These are phyloP conservation scores for Grifola frondosa DNA, from an alignment of 1,284 basidiomycete species.

Conservation along the genomic window DNA sequence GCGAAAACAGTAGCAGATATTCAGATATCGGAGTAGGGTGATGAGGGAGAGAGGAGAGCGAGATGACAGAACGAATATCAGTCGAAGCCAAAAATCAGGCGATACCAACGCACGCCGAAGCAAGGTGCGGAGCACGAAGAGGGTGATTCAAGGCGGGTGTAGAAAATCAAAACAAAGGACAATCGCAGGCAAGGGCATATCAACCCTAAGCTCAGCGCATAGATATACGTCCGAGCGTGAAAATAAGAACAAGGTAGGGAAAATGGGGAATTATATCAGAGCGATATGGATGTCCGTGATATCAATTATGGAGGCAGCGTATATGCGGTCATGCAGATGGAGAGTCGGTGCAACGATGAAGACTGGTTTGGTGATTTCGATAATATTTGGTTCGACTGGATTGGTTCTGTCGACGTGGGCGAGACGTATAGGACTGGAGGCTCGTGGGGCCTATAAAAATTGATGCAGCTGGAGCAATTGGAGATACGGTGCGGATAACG, in stretches of 20 bases:
- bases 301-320: not conserved
- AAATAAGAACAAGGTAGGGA: not conserved
- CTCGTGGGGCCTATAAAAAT: slow-evolving; percentile 21
- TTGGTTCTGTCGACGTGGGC: slow-evolving; percentile 14
- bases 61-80: not conserved
- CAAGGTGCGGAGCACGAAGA: not conserved
- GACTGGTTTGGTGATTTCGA: slow-evolving; percentile 6
- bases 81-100: not conserved
- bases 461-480: slow-evolving; percentile 12
- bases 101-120: slow-evolving; percentile 1
- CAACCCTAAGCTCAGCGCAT: not conserved
- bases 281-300: not conserved
- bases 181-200: not conserved
- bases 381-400: too few relatives aligned
- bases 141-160: slow-evolving; percentile 1
- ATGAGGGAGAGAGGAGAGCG: too few relatives aligned
- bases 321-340: slow-evolving; percentile 15
- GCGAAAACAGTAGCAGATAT: too few relatives aligned
- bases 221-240: not conserved
- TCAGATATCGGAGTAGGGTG: too few relatives aligned
- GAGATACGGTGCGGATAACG: slow-evolving; percentile 4
- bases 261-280: not conserved
- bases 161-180: not conserved
- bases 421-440: slow-evolving; percentile 11
- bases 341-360: slow-evolving; percentile 4